Conservation (phyloP, 495 filamentous ascomycete genomes). For the Aspergillus conjunctus region DNA sequence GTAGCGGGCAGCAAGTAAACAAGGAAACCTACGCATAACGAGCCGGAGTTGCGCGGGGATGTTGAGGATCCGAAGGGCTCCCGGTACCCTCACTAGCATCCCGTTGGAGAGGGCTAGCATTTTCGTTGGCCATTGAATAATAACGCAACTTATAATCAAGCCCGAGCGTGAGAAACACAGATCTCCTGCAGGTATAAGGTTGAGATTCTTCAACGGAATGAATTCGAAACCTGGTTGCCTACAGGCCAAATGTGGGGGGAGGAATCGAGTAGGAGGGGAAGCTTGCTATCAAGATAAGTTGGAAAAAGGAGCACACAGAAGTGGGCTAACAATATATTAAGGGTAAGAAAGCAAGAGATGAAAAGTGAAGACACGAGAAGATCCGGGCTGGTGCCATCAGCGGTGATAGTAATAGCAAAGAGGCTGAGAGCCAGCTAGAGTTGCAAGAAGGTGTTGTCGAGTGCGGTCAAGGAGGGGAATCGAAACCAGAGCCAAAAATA, state of each 20-base stretch:
- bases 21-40: conserved; percentile 44
- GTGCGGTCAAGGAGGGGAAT: conserved; percentile 5
- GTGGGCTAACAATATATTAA: background rate
- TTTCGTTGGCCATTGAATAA: conserved; percentile 31
- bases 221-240: conserved; percentile 17
- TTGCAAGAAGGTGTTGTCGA: conserved; percentile 4
- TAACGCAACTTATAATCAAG: conserved; percentile 8
- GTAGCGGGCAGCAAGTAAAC: conserved; percentile 12
- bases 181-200: background rate
- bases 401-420: background rate
- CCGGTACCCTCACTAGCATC: conserved; percentile 22
- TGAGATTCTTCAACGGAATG: conserved; percentile 7
- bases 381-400: conserved; percentile 1
- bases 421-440: background rate
- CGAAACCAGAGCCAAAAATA: conserved; percentile 1
- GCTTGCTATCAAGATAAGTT: conserved; percentile 15
- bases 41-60: conserved; percentile 19
- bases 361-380: background rate
- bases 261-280: conserved; percentile 13
- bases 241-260: conserved; percentile 19
- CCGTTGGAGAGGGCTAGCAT: conserved; percentile 21
- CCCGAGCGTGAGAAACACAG: background rate
- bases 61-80: conserved; percentile 21
- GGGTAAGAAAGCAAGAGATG: background rate
- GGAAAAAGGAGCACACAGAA: background rate